These are phyloP conservation scores for Gynandropsis gynandra DNA, from an alignment of 345 rosid species.

Conservation along the genomic window DNA sequence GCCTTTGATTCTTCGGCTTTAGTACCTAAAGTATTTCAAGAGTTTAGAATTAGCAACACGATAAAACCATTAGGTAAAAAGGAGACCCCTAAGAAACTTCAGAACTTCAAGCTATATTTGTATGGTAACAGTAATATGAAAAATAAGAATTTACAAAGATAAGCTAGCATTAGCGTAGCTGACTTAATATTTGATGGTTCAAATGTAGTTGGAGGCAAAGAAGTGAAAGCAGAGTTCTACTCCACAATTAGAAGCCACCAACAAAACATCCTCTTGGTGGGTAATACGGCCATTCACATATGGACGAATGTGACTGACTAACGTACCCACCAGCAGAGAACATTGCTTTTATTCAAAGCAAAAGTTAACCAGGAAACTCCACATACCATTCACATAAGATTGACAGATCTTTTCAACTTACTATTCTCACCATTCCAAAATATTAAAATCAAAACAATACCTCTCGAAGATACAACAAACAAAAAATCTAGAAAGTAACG, in stretches of 20 bases:
- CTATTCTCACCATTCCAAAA: too few species aligned
- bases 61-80: neutral
- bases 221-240: neutral
- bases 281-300: neutral
- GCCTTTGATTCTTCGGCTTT: slow-evolving; percentile 58
- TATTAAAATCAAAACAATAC: too few species aligned
- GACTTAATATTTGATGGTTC: too few species aligned
- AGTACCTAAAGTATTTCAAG: slow-evolving; percentile 38
- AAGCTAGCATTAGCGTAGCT: too few species aligned
- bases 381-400: too few species aligned
- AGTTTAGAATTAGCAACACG: neutral
- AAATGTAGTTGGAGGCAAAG: neutral
- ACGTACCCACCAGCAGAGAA: neutral
- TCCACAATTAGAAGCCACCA: neutral
- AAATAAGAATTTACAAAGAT: too few species aligned
- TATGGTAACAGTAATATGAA: too few species aligned
- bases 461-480: too few species aligned
- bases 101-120: neutral
- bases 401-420: too few species aligned
- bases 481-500: too few species aligned
- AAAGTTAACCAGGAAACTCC: neutral
- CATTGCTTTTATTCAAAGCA: too few species aligned
- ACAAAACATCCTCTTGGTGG: neutral
- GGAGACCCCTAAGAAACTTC: slow-evolving; percentile 7
- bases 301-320: neutral